Conservation (phyloP, 2,329 filamentous ascomycete genomes). For the Sclerotinia minor region DNA sequence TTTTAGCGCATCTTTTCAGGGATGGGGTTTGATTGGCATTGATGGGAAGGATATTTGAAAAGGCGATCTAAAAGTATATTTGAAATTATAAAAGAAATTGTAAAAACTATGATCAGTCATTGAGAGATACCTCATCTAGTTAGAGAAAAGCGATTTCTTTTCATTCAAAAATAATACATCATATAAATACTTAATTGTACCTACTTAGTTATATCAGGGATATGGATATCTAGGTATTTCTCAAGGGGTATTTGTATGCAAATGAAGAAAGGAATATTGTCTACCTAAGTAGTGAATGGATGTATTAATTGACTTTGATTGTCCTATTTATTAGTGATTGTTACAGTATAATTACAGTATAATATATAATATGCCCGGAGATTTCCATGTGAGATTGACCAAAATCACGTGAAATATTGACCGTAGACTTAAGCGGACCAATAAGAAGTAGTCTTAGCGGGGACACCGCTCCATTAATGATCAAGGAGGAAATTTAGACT, state of each 20-base stretch:
- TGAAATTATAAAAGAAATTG: not conserved
- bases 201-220: too few species aligned
- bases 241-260: not conserved
- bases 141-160: not conserved
- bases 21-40: constrained; percentile 7
- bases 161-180: not conserved
- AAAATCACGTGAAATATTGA: not conserved
- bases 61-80: constrained; percentile 17
- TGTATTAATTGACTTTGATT: not conserved
- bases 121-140: not conserved
- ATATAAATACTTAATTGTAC: too few species aligned
- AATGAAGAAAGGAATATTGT: not conserved
- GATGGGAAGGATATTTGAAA: constrained; percentile 1
- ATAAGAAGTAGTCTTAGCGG: not conserved
- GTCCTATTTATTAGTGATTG: not conserved
- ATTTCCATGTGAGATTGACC: constrained; percentile 12
- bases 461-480: constrained; percentile 14
- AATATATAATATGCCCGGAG: not conserved
- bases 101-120: not conserved
- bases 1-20: not conserved
- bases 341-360: too few species aligned
- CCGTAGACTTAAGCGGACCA: not conserved
- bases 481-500: constrained; percentile 2
- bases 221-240: not conserved
- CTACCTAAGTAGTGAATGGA: not conserved